Conservation (phyloP, 2,329 filamentous ascomycete genomes). For the Cladosporium sp. region DNA sequence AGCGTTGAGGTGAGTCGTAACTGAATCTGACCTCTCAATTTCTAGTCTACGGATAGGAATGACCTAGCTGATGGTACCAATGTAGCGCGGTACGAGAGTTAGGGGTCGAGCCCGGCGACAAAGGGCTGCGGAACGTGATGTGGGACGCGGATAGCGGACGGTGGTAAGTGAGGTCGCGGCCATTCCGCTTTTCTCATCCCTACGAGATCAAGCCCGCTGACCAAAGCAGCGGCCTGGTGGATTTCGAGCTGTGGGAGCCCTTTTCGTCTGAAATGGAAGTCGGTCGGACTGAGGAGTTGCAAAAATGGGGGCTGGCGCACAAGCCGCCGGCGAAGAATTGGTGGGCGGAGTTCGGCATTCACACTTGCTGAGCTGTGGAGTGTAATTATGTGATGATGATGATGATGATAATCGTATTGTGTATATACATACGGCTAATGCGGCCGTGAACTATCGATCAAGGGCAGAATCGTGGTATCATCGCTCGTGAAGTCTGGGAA, state of each 20-base stretch:
- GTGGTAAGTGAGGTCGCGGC: conserved; percentile 11
- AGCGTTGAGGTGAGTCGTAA: conserved; percentile 18
- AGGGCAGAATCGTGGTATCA: conserved; percentile 16
- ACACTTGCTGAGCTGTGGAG: neutral
- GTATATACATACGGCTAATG: neutral
- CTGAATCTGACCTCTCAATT: no score
- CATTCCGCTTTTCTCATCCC: neutral
- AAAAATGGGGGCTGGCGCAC: conserved; percentile 25
- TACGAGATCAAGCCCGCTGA: neutral
- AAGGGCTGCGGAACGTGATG: conserved; percentile 27
- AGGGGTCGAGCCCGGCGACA: conserved; percentile 26
- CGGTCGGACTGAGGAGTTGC: conserved; percentile 9
- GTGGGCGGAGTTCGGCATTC: conserved; percentile 16
- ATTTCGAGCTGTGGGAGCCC: conserved; percentile 26
- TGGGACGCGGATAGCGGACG: conserved; percentile 20
- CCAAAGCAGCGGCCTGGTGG: conserved; percentile 21
- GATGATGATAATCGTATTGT: neutral
- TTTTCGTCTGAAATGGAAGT: conserved; percentile 14
- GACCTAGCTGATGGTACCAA: neutral
- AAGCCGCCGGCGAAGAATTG: conserved; percentile 20
- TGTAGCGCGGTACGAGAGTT: conserved; percentile 21
- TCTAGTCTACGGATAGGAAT: neutral
- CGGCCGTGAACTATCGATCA: neutral
- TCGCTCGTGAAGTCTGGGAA: conserved; percentile 6
- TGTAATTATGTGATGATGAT: neutral